phyloP scores from a whole-genome alignment of 2,329 filamentous ascomycete genomes.

The Gnomoniopsis smithogilvyi region DNA sequence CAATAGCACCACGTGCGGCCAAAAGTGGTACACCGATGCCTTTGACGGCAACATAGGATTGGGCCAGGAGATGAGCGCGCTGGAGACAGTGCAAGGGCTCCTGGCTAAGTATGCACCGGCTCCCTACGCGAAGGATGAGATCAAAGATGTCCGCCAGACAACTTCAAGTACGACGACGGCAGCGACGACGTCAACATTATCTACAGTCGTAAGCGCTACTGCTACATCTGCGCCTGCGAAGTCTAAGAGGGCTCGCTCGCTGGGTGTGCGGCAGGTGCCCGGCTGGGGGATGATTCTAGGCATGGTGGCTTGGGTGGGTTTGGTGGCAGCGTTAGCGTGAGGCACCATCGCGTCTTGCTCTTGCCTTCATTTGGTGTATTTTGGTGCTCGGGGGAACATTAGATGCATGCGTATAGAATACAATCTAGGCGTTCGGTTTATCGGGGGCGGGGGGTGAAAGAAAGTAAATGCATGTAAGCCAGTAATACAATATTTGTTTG shows the following conservation, averaged over 20 bases:
- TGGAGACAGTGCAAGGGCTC: conserved; percentile 61
- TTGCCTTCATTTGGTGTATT: too few relatives aligned
- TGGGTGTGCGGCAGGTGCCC: conserved; percentile 6
- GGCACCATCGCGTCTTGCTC: too few relatives aligned
- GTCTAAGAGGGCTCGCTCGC: conserved; percentile 16
- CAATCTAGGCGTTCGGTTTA: too few relatives aligned
- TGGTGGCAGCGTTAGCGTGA: background rate
- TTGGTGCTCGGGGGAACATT: too few relatives aligned
- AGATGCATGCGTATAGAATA: too few relatives aligned
- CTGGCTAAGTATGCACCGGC: conserved; percentile 40
- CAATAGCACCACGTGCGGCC: conserved; percentile 53
- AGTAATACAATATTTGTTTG: too few relatives aligned
- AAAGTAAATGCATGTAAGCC: too few relatives aligned
- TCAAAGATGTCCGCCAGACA: conserved; percentile 39
- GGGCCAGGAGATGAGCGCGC: conserved; percentile 63
- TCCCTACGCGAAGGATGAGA: conserved; percentile 46
- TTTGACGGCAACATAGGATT: conserved; percentile 55
- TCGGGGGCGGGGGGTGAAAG: too few relatives aligned
- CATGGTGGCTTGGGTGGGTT: conserved; percentile 2
- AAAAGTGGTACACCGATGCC: conserved; percentile 58
- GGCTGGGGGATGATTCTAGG: background rate
- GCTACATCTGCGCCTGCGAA: conserved; percentile 7
- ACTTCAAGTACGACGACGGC: background rate
- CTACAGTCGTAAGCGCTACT: conserved; percentile 6
- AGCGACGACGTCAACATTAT: background rate